Evolutionary conservation across 1,284 basidiomycete species (phyloP).

Genomic region (Ustilago shanxiensis): DNA sequence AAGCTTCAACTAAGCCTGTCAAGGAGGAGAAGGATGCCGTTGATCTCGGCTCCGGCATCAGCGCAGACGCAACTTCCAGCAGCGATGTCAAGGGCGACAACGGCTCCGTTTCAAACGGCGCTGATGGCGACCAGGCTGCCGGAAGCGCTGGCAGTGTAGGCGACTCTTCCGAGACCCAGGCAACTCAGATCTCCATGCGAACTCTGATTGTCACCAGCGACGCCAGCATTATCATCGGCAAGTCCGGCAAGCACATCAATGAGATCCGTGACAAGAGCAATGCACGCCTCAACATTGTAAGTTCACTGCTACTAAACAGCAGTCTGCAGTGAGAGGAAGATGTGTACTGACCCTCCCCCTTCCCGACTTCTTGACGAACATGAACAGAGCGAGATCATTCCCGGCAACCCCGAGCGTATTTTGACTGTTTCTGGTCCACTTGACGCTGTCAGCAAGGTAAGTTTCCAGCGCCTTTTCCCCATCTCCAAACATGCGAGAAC

Average conservation of each 20-base stretch:
- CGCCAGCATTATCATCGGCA: conserved; percentile 98
- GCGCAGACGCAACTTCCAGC: conserved; percentile 39
- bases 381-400: conserved; percentile 65
- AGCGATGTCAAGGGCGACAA: conserved; percentile 45
- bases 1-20: conserved; percentile 32
- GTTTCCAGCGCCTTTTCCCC: conserved; percentile 50
- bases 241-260: conserved; percentile 94
- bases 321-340: background rate
- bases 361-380: background rate
- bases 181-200: conserved; percentile 66
- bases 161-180: conserved; percentile 49
- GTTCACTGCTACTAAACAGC: conserved; percentile 18
- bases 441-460: conserved; percentile 96
- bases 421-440: conserved; percentile 96
- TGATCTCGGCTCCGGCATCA: conserved; percentile 49
- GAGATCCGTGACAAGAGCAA: conserved; percentile 98
- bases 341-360: background rate
- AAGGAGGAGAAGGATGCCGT: conserved; percentile 55
- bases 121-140: conserved; percentile 33
- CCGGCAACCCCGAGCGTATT: conserved; percentile 95
- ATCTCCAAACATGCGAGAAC: background rate
- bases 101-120: conserved; percentile 36
- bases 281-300: conserved; percentile 75
- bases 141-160: conserved; percentile 42
- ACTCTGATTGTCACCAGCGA: conserved; percentile 96